Conservation (phyloP, 257 asterid species). For the Capsicum pubescens region DNA sequence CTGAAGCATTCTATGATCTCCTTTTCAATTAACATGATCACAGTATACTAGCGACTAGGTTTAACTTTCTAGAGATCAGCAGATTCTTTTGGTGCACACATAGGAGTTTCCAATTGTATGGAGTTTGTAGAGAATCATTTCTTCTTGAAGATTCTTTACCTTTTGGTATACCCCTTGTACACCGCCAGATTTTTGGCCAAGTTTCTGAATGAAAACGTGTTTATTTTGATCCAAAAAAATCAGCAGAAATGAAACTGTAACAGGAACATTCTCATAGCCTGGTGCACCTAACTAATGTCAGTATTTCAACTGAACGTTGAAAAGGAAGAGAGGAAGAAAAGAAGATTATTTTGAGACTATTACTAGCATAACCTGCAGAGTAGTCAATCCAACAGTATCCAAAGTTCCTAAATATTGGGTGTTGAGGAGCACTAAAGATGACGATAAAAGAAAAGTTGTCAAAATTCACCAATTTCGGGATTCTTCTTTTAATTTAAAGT, state of each 20-base stretch:
- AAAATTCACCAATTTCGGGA: conserved; percentile 22
- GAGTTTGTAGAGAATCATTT: conserved; percentile 5
- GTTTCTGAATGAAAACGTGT: not conserved
- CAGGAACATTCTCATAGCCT: not conserved
- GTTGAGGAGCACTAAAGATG: conserved; percentile 17
- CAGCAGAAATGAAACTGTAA: not conserved
- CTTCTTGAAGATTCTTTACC: conserved; percentile 7
- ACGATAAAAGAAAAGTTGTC: not conserved
- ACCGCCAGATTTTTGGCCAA: not conserved
- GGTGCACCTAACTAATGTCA: not conserved
- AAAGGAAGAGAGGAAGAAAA: conserved; percentile 15
- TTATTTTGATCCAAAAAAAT: not conserved
- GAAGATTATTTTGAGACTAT: not conserved
- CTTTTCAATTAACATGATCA: not conserved
- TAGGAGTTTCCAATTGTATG: not conserved
- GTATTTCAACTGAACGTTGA: not conserved
- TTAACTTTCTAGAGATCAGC: not conserved
- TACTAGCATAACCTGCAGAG: not conserved
- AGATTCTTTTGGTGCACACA: not conserved
- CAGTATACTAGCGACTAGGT: not conserved
- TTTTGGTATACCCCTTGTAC: not conserved
- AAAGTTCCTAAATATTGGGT: conserved; percentile 10
- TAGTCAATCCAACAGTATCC: not conserved
- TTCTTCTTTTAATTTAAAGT: not conserved
- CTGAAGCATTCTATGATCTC: conserved; percentile 11